Conservation (phyloP, 2,329 filamentous ascomycete genomes). For the Fusarium sp. region DNA sequence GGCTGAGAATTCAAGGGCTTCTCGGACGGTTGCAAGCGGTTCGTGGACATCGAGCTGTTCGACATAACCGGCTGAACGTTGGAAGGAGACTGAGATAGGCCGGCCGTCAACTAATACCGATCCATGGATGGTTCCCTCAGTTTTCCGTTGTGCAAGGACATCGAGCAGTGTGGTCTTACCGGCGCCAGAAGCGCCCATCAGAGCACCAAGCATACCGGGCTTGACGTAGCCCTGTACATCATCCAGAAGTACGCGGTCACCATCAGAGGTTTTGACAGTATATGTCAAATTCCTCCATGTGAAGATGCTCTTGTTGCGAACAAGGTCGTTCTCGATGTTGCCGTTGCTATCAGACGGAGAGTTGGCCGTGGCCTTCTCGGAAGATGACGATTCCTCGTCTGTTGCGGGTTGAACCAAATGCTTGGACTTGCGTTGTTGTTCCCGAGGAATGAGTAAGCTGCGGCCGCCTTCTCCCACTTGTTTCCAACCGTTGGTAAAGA, state of each 20-base stretch:
- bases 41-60: slow-evolving; percentile 86
- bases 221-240: slow-evolving; percentile 87
- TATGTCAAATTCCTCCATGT: slow-evolving; percentile 80
- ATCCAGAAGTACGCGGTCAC: slow-evolving; percentile 77
- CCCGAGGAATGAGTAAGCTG: slow-evolving; percentile 70
- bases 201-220: slow-evolving; percentile 78
- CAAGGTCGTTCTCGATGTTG: slow-evolving; percentile 53
- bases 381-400: slow-evolving; percentile 57
- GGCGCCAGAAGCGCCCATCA: slow-evolving; percentile 84
- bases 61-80: slow-evolving; percentile 82
- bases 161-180: slow-evolving; percentile 89
- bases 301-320: slow-evolving; percentile 74
- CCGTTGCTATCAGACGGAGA: neutral
- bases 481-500: slow-evolving; percentile 67
- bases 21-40: slow-evolving; percentile 76
- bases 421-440: slow-evolving; percentile 58
- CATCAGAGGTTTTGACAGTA: slow-evolving; percentile 69
- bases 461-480: slow-evolving; percentile 62
- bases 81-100: slow-evolving; percentile 77
- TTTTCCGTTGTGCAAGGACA: slow-evolving; percentile 81
- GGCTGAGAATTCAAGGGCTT: slow-evolving; percentile 80
- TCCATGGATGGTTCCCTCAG: slow-evolving; percentile 78
- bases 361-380: neutral
- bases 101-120: slow-evolving; percentile 81
- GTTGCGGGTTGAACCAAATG: slow-evolving; percentile 50